Evolutionary conservation across 2,329 filamentous ascomycete species (phyloP).

Genomic region (Orbilia javanica): DNA sequence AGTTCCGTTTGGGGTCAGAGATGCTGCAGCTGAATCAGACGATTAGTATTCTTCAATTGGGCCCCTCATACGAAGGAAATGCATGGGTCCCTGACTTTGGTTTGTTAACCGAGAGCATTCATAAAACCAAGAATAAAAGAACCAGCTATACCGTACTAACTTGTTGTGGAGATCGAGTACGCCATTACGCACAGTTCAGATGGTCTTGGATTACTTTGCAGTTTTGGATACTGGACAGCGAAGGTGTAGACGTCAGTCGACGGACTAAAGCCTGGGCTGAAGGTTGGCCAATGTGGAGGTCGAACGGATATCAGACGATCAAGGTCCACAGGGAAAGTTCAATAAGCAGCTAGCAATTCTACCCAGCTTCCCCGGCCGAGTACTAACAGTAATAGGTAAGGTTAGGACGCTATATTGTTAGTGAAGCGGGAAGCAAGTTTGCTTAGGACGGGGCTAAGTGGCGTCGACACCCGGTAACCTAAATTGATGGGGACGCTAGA

Average conservation of each 20-base stretch:
- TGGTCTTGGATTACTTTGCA: slow-evolving; percentile 38
- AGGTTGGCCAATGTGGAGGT: background rate
- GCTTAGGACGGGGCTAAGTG: background rate
- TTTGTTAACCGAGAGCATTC: slow-evolving; percentile 9
- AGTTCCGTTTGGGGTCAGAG: background rate
- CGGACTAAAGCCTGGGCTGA: background rate
- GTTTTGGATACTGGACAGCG: slow-evolving; percentile 18
- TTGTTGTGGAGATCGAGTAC: slow-evolving; percentile 10
- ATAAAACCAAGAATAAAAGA: background rate
- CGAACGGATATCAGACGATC: slow-evolving; percentile 38
- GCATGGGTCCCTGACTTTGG: background rate
- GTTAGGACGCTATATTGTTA: background rate
- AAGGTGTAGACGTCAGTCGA: background rate
- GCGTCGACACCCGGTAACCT: slow-evolving; percentile 9
- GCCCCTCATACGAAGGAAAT: background rate
- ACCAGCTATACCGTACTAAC: background rate
- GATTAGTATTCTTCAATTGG: slow-evolving; percentile 21
- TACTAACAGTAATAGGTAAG: slow-evolving; percentile 19
- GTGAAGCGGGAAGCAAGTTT: slow-evolving; percentile 2
- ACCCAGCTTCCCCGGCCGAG: slow-evolving; percentile 24
- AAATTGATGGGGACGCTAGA: background rate
- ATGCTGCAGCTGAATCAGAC: slow-evolving; percentile 14
- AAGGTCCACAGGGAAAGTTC: background rate
- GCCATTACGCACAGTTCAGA: background rate
- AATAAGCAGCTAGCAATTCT: background rate